Evolutionary conservation across 2,329 filamentous ascomycete species (phyloP).

Genomic region (Ceratocystis diversiconidia): DNA sequence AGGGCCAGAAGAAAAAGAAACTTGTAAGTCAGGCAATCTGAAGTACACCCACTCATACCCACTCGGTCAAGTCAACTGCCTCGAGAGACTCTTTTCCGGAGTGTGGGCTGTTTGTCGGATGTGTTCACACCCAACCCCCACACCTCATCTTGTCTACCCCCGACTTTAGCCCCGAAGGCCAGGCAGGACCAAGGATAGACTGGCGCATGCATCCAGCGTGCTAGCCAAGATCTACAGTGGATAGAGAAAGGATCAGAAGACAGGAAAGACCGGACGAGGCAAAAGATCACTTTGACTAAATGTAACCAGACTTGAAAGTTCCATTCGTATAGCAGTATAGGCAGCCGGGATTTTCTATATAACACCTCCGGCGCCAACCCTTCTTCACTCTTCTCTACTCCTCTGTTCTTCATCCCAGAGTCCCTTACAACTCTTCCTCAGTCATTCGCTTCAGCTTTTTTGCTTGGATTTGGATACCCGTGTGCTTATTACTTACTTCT

Average conservation of each 20-base stretch:
- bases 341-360: neutral
- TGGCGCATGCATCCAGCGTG: neutral
- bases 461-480: neutral
- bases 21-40: neutral
- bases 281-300: neutral
- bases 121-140: neutral
- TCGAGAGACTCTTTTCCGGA: neutral
- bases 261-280: neutral
- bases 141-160: too few relatives aligned
- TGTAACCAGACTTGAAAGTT: neutral
- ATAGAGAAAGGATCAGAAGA: neutral
- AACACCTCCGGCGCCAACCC: neutral
- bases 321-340: neutral
- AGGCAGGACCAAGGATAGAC: neutral
- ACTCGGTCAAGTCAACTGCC: neutral
- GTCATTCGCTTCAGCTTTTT: neutral
- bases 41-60: neutral
- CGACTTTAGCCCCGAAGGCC: neutral
- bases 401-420: neutral
- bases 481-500: neutral
- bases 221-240: neutral
- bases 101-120: neutral
- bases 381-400: neutral
- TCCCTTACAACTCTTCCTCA: neutral
- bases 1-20: neutral